Percentiles rank a stretch among this genome's conserved stretches.
phyloP scores from a whole-genome alignment of 2,329 filamentous ascomycete genomes.

The Ceratocystis destructans region DNA sequence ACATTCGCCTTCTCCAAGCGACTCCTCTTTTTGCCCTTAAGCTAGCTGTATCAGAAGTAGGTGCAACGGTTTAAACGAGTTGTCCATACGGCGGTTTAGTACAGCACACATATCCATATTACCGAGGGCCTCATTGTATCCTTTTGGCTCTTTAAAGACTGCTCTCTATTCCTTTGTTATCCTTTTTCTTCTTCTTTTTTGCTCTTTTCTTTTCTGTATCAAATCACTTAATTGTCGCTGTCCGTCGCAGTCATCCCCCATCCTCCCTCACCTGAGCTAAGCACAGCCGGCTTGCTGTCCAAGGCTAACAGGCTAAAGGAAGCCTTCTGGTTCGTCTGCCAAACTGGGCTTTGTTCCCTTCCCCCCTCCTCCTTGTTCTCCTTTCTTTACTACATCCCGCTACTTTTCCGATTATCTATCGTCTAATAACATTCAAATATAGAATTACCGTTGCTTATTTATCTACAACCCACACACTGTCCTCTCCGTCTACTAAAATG shows the following conservation, averaged over 20 bases:
- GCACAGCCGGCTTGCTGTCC: background rate
- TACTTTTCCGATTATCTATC: background rate
- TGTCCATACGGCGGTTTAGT: background rate
- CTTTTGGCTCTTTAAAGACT: background rate
- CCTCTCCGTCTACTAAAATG: constrained; percentile 8
- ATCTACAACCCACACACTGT: background rate
- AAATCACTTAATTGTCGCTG: background rate
- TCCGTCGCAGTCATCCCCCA: background rate
- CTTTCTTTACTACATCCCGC: background rate
- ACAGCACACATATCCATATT: constrained; percentile 4
- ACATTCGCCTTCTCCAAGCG: constrained; percentile 11
- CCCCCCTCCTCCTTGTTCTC: constrained; percentile 3
- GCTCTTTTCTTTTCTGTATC: background rate
- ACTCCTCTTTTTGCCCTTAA: constrained; percentile 7
- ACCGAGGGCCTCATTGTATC: background rate
- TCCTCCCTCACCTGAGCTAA: background rate
- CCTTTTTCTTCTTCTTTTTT: background rate
- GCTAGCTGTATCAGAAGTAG: constrained; percentile 8
- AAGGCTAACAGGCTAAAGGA: background rate
- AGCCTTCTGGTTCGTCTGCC: constrained; percentile 7
- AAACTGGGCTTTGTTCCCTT: background rate
- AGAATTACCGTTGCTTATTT: background rate
- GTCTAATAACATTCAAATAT: background rate
- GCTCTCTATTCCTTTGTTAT: background rate
- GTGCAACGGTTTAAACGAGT: background rate